phyloP scores from a whole-genome alignment of 2,329 filamentous ascomycete species.

The Clarireedia homoeocarpa region DNA sequence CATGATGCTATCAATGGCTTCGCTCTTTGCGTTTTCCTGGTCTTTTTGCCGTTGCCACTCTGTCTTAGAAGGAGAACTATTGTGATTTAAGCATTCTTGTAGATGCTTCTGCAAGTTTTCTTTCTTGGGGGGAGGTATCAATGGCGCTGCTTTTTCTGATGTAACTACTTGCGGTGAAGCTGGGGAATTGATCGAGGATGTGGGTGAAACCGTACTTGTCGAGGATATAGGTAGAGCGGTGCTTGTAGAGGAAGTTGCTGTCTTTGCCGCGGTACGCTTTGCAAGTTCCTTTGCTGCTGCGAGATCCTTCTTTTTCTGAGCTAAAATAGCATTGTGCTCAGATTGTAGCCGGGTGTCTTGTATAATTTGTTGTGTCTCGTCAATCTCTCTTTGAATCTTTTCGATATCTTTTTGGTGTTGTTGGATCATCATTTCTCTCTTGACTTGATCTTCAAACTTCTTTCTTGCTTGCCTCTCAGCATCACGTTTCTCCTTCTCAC shows the following conservation, averaged over 20 bases:
- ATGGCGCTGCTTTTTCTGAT: background rate
- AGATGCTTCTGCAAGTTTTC: slow-evolving; percentile 13
- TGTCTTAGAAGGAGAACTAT: slow-evolving; percentile 29
- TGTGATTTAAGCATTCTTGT: slow-evolving; percentile 13
- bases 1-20: slow-evolving; percentile 57
- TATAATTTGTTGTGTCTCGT: slow-evolving; percentile 27
- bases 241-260: background rate
- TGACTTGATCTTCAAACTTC: slow-evolving; percentile 15
- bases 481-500: slow-evolving; percentile 42
- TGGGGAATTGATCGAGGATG: background rate
- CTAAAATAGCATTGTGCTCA: slow-evolving; percentile 36
- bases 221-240: background rate
- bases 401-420: slow-evolving; percentile 18
- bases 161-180: background rate
- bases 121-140: background rate
- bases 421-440: slow-evolving; percentile 12
- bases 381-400: slow-evolving; percentile 20
- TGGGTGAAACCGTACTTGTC: background rate
- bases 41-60: slow-evolving; percentile 59
- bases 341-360: slow-evolving; percentile 39
- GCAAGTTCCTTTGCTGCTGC: slow-evolving; percentile 32
- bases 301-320: slow-evolving; percentile 41
- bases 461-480: slow-evolving; percentile 33
- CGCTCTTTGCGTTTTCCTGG: slow-evolving; percentile 41
- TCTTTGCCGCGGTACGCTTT: slow-evolving; percentile 9